Percentiles rank a stretch among this genome's conserved stretches.
These are phyloP conservation scores for Calamus simplicifolius DNA, from an alignment of 176 grass and related monocot genomes.

Conservation along the genomic window DNA sequence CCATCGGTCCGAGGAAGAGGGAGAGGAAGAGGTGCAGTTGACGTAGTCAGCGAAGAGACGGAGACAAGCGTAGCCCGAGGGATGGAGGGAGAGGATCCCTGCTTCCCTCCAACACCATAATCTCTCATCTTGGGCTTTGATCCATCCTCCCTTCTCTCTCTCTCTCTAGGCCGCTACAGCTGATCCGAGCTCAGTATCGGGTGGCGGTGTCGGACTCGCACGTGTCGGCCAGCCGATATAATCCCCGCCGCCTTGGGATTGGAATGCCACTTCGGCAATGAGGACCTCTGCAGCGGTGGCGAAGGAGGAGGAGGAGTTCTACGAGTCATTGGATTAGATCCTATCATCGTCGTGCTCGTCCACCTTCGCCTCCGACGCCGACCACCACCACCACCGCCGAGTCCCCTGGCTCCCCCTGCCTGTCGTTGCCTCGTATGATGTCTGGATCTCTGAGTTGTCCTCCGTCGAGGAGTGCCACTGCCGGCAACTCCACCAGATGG, in stretches of 20 bases:
- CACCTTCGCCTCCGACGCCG: too few species aligned
- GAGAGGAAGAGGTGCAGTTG: too few species aligned
- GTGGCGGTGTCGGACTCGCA: conserved; percentile 8
- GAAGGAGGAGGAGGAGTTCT: conserved; percentile 60
- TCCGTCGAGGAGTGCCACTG: conserved; percentile 79
- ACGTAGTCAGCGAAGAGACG: too few species aligned
- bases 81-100: too few species aligned
- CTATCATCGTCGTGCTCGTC: conserved; percentile 97
- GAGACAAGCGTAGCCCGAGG: too few species aligned
- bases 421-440: conserved; percentile 37
- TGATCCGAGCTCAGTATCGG: not conserved
- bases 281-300: not conserved
- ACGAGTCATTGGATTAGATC: conserved; percentile 94
- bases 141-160: not conserved
- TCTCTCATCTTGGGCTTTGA: not conserved
- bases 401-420: too few species aligned
- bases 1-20: too few species aligned
- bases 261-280: not conserved
- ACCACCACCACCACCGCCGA: too few species aligned
- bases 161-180: too few species aligned
- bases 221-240: too few species aligned
- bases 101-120: too few species aligned
- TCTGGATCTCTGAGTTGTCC: conserved; percentile 90
- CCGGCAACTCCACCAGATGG: conserved; percentile 48
- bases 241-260: too few species aligned